Conservation (phyloP, 2,329 filamentous ascomycete genomes). For the Neocatenulostroma microsporum region DNA sequence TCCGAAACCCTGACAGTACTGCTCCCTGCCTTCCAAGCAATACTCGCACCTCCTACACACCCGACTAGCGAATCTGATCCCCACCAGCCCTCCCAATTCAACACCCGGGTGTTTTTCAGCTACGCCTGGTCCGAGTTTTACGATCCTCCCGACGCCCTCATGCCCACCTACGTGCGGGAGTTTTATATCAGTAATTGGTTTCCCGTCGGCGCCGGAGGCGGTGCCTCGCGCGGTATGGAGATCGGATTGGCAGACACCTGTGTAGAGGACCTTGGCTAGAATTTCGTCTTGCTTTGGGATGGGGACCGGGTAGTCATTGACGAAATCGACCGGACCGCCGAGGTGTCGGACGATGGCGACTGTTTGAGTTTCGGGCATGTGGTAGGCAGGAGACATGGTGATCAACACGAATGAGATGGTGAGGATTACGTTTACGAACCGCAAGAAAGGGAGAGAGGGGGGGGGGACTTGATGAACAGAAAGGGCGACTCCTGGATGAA, state of each 20-base stretch:
- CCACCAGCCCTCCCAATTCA: conserved; percentile 34
- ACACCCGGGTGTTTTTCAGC: conserved; percentile 25
- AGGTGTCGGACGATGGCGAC: conserved; percentile 36
- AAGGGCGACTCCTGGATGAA: too few relatives aligned
- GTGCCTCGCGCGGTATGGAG: conserved; percentile 27
- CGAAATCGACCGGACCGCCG: conserved; percentile 35
- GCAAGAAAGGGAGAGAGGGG: background rate
- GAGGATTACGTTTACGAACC: too few relatives aligned
- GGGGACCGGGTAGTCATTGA: conserved; percentile 36
- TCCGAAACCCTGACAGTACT: conserved; percentile 29
- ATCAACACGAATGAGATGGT: too few relatives aligned
- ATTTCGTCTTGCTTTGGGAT: conserved; percentile 35
- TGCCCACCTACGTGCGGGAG: conserved; percentile 41
- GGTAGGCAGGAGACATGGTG: background rate
- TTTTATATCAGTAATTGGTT: conserved; percentile 39
- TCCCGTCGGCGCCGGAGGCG: conserved; percentile 30
- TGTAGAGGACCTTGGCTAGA: conserved; percentile 39
- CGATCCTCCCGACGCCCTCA: conserved; percentile 38
- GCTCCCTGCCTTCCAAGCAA: conserved; percentile 35
- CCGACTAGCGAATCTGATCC: conserved; percentile 37
- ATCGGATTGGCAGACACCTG: conserved; percentile 38
- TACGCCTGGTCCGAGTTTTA: conserved; percentile 34
- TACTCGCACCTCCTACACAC: conserved; percentile 39
- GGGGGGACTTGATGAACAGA: too few relatives aligned
- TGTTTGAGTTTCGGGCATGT: conserved; percentile 26